phyloP scores from a whole-genome alignment of 2,329 filamentous ascomycete species.

The Erysiphe pisi region DNA sequence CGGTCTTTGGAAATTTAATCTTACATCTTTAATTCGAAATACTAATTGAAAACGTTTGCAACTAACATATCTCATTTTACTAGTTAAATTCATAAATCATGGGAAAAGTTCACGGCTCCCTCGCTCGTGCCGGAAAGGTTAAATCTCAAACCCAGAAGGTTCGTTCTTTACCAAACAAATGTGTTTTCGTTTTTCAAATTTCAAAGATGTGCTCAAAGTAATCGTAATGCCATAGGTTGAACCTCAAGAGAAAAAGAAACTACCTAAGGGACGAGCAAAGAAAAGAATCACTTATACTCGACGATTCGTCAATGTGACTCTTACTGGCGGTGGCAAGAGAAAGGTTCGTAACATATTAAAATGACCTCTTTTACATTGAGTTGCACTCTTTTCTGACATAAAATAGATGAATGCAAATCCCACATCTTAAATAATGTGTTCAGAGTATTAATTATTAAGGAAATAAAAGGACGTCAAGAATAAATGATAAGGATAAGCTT shows the following conservation, averaged over 20 bases:
- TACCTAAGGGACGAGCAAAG: conserved; percentile 91
- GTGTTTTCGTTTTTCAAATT: conserved; percentile 26
- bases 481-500: too few species aligned
- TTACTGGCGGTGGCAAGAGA: conserved; percentile 86
- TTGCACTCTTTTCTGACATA: too few species aligned
- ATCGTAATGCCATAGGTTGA: conserved; percentile 52
- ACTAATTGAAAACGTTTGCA: too few species aligned
- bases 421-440: too few species aligned
- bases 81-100: conserved; percentile 44
- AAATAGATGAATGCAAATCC: too few species aligned
- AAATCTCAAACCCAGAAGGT: conserved; percentile 93
- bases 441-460: too few species aligned
- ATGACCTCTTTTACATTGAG: too few species aligned
- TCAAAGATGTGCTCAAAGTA: conserved; percentile 20
- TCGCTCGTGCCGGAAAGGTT: conserved; percentile 95
- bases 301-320: conserved; percentile 95
- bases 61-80: too few species aligned
- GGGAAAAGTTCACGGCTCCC: conserved; percentile 90
- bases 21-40: too few species aligned
- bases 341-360: conserved; percentile 50
- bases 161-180: conserved; percentile 38
- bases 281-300: conserved; percentile 96
- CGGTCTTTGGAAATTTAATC: too few species aligned
- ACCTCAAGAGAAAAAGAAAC: conserved; percentile 91
- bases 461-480: too few species aligned